phyloP scores from a whole-genome alignment of 768 basidiomycete species.

The Leccinellum albellum region DNA sequence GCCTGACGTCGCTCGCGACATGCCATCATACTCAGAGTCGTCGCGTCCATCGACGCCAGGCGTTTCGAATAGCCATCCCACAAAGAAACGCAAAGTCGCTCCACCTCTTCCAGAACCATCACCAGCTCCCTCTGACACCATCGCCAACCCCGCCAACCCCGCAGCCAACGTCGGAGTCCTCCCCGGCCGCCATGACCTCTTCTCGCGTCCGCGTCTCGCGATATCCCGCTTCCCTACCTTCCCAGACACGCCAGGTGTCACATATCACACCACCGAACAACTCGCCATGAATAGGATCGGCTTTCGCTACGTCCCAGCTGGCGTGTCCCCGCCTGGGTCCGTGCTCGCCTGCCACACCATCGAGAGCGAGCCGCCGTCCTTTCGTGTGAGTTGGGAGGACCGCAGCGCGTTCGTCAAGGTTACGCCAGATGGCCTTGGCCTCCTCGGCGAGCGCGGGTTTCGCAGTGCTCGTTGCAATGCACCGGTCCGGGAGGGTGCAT shows the following conservation, averaged over 20 bases:
- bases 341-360: conserved; percentile 71
- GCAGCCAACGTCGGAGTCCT: conserved; percentile 47
- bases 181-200: conserved; percentile 64
- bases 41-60: conserved; percentile 36
- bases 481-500: conserved; percentile 82
- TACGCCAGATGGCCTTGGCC: conserved; percentile 69
- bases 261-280: conserved; percentile 65
- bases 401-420: conserved; percentile 77
- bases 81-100: conserved; percentile 54
- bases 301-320: conserved; percentile 78
- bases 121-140: conserved; percentile 57
- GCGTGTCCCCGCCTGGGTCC: conserved; percentile 58
- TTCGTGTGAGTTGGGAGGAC: conserved; percentile 88
- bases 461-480: conserved; percentile 87
- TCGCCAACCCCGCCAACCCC: conserved; percentile 18
- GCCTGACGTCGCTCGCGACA: background rate
- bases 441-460: conserved; percentile 86
- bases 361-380: conserved; percentile 67
- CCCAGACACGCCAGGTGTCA: conserved; percentile 49
- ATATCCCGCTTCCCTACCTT: conserved; percentile 75
- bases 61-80: conserved; percentile 10
- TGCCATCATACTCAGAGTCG: conserved; percentile 22
- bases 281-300: conserved; percentile 72
- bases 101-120: conserved; percentile 40
- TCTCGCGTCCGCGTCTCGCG: conserved; percentile 63